phyloP scores from a whole-genome alignment of 345 rosid genomes.

The Hibiscus tridactylites region DNA sequence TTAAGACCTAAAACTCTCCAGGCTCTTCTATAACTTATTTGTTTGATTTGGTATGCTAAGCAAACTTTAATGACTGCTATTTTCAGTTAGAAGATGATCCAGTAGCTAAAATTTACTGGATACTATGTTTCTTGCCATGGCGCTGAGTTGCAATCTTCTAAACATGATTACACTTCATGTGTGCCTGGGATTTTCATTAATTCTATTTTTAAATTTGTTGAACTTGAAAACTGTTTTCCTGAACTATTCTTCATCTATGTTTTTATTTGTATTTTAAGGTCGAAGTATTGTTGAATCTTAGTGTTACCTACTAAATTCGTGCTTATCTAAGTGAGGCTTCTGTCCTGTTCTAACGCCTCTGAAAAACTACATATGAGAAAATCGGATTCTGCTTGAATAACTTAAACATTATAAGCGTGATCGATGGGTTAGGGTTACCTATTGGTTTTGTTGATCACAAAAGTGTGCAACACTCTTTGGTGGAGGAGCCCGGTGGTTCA shows the following conservation, averaged over 20 bases:
- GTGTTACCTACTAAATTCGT: background rate
- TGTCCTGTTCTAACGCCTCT: background rate
- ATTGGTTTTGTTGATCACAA: background rate
- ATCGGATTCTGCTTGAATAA: background rate
- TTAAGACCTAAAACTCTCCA: conserved; percentile 41
- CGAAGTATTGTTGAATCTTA: background rate
- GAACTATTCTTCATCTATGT: background rate
- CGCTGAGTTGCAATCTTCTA: conserved; percentile 34
- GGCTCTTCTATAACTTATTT: conserved; percentile 63
- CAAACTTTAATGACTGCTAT: conserved; percentile 12
- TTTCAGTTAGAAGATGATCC: conserved; percentile 56
- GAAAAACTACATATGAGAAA: background rate
- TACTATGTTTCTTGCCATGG: conserved; percentile 62
- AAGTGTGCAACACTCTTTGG: too few relatives aligned
- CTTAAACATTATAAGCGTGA: background rate
- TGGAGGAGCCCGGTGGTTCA: too few relatives aligned
- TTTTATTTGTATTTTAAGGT: background rate
- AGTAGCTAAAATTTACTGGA: conserved; percentile 63
- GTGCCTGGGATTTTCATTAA: conserved; percentile 9
- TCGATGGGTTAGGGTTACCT: background rate
- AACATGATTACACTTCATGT: background rate
- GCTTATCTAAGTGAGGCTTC: background rate
- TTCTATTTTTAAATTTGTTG: background rate
- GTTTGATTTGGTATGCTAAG: conserved; percentile 16
- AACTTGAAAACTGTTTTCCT: conserved; percentile 6